Conservation (phyloP, 2,329 filamentous ascomycete genomes). For the Aspergillus texensis region DNA sequence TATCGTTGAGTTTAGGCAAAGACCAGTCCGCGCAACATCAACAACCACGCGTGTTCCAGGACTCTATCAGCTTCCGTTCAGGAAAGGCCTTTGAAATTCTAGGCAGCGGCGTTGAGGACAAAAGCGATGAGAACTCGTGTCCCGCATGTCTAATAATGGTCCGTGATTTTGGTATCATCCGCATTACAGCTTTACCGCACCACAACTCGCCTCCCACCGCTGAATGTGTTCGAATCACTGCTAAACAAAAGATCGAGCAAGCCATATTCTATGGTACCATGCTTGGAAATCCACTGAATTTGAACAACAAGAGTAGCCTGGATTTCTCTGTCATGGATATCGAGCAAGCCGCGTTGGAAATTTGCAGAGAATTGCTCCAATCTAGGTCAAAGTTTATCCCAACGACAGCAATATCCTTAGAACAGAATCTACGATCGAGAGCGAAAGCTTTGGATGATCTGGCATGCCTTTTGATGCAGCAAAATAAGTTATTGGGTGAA, state of each 20-base stretch:
- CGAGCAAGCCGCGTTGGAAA: constrained; percentile 71
- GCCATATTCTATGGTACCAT: constrained; percentile 88
- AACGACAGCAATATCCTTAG: constrained; percentile 72
- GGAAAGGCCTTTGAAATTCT: constrained; percentile 53
- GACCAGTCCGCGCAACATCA: constrained; percentile 73
- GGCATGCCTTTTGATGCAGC: constrained; percentile 68
- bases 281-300: constrained; percentile 83
- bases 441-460: constrained; percentile 74
- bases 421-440: constrained; percentile 76
- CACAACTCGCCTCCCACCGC: constrained; percentile 50
- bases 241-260: constrained; percentile 89
- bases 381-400: constrained; percentile 77
- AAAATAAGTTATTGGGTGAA: constrained; percentile 65
- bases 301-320: constrained; percentile 68
- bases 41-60: constrained; percentile 73
- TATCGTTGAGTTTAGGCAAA: constrained; percentile 69
- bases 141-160: constrained; percentile 57
- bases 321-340: constrained; percentile 72
- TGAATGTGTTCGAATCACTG: constrained; percentile 62
- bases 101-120: constrained; percentile 53
- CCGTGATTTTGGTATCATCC: constrained; percentile 60
- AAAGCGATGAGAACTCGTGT: constrained; percentile 39
- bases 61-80: constrained; percentile 76
- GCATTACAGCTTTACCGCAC: constrained; percentile 49
- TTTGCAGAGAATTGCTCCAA: constrained; percentile 80